Conservation (phyloP, 176 grass and related monocot genomes). For the Poa annua region DNA sequence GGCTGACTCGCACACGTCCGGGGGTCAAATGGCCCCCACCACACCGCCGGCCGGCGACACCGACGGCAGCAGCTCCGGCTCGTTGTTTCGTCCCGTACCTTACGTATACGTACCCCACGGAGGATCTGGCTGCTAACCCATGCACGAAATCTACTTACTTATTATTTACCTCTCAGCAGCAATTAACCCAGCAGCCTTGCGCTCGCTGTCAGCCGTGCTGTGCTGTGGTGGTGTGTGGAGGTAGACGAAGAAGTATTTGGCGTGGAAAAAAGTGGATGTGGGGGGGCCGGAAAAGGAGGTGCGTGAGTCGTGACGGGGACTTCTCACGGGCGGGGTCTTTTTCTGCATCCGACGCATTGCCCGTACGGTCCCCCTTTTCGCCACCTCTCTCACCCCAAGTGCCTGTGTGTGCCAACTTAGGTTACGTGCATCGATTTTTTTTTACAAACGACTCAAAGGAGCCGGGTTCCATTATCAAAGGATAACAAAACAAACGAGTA, state of each 20-base stretch:
- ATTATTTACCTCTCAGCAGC: background rate
- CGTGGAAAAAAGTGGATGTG: background rate
- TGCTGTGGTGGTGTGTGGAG: background rate
- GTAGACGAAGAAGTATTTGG: background rate
- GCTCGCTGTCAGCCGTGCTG: conserved; percentile 50
- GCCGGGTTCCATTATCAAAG: too few relatives aligned
- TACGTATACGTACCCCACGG: background rate
- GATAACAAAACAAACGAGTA: too few relatives aligned
- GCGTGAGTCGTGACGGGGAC: conserved; percentile 48
- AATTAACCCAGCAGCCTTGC: background rate
- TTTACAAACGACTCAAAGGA: too few relatives aligned
- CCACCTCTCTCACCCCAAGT: too few relatives aligned
- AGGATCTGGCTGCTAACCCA: background rate
- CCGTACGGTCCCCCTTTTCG: conserved; percentile 2
- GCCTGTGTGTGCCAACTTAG: too few relatives aligned
- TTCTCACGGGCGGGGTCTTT: conserved; percentile 40
- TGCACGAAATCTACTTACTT: too few relatives aligned
- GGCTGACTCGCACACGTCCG: conserved; percentile 48
- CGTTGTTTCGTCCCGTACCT: background rate
- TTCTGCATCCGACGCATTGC: background rate
- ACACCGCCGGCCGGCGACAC: background rate
- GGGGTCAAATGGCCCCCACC: conserved; percentile 45
- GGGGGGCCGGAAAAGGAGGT: background rate
- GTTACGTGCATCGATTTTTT: too few relatives aligned
- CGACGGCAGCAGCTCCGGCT: background rate